Base-by-base conservation (phyloP, 345 rosid species). In the Syzygium oleosum region DNA sequence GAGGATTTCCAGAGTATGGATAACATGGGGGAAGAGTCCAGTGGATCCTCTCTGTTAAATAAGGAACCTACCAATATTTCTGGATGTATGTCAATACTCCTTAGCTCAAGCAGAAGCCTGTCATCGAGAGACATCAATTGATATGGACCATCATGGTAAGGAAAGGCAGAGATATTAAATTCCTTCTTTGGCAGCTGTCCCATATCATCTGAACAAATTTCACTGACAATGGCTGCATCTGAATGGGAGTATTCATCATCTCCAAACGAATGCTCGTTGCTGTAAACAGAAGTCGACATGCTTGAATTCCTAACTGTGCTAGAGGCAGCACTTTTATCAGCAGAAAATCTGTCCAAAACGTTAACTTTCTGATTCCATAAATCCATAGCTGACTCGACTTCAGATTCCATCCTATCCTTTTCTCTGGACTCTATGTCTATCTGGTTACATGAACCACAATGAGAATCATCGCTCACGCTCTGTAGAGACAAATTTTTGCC, bases 391-490 rank as follows among this genome's bases (percentile, higher is more conserved):
- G 99, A 98, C 92, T 98, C 98, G 84, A 91, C 98, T 91, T 96
- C 99, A 91, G 95, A 95, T 93, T 98, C 99, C 94, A 95, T 91
- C 90, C 95, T 94, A 90, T 96, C 99, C 92, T 94, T 94, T 88
- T 96, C 96, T 92, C 91, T 96, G 88, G 93, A 90, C 88, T 96
- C 99, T 51, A 93, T 90, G 89, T 98, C 99, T 84, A 94, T 94
- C 89, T 92, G 95, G 90, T 95, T 96, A 87, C 99, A 98, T 43
- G 99, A 96, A 92, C 98, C 98, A 89, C 97, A 96, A 89, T 96
- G 98, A 90, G 99, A 98, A 91, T 96, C 99, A 93, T 98, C 99
- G 87, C 99, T 96, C 38, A 94, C 95, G 83, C 95, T 94, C 90
- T 98, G 99, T 86, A 94, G 94, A 84, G 97, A 91, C 91, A 94